Conservation (phyloP, 208 protist genomes). For the Leishmania guyanensis region DNA sequence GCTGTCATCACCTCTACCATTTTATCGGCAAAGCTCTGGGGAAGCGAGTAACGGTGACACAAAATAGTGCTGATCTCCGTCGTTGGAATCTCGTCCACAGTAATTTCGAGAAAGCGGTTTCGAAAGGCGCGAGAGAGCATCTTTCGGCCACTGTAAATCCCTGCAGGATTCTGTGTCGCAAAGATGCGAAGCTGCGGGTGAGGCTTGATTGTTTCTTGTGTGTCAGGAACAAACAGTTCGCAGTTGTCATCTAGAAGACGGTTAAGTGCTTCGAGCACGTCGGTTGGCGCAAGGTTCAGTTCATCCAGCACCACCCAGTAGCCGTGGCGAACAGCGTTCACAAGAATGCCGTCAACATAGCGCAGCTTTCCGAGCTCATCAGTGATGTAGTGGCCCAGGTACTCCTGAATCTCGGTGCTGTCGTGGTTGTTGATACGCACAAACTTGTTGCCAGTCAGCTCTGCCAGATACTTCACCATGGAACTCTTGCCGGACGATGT, state of each 20-base stretch:
- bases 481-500: slow-evolving; percentile 99
- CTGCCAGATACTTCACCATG: slow-evolving; percentile 99
- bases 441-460: slow-evolving; percentile 97
- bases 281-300: slow-evolving; percentile 99
- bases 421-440: slow-evolving; percentile 99
- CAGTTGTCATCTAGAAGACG: slow-evolving; percentile 99
- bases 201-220: slow-evolving; percentile 97
- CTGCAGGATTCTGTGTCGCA: slow-evolving; percentile 99
- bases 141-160: slow-evolving; percentile 97
- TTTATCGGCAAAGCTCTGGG: slow-evolving; percentile 91
- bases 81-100: slow-evolving; percentile 99
- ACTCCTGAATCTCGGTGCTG: slow-evolving; percentile 99
- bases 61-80: slow-evolving; percentile 98
- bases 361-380: slow-evolving; percentile 95
- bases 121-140: slow-evolving; percentile 99
- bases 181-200: slow-evolving; percentile 99
- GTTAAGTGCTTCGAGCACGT: slow-evolving; percentile 99
- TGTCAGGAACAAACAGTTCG: slow-evolving; percentile 99
- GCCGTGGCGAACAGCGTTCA: slow-evolving; percentile 96
- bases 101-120: slow-evolving; percentile 99
- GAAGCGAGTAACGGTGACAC: slow-evolving; percentile 93
- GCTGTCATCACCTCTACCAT: slow-evolving; percentile 96
- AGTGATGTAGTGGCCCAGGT: slow-evolving; percentile 98
- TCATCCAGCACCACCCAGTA: slow-evolving; percentile 99
- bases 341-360: slow-evolving; percentile 97